Conservation (phyloP, 192 early-diverging fungal genomes). For the Chytriomyces sp. region DNA sequence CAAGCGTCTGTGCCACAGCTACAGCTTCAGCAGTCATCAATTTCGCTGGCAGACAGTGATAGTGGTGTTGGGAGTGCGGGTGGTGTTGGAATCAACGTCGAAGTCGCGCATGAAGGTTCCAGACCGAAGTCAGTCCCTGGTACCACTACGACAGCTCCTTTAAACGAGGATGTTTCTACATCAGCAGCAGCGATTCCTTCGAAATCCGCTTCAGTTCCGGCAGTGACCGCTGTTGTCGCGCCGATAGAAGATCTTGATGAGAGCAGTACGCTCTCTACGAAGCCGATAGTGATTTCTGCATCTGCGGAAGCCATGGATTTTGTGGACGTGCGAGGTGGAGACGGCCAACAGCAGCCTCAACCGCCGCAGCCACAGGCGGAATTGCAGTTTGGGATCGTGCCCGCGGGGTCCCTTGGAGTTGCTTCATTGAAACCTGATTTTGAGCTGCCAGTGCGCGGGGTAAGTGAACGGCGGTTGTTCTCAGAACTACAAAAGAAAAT, state of each 20-base stretch:
- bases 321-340: not conserved
- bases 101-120: too few relatives aligned
- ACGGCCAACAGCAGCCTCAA: not conserved
- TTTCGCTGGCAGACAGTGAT: not conserved
- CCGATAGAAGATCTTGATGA: too few relatives aligned
- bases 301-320: too few relatives aligned
- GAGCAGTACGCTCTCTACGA: too few relatives aligned
- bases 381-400: constrained; percentile 10
- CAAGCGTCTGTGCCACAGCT: not conserved
- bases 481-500: not conserved
- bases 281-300: too few relatives aligned
- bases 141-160: not conserved
- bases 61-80: too few relatives aligned
- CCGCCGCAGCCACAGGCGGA: not conserved
- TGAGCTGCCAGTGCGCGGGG: constrained; percentile 20
- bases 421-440: constrained; percentile 26
- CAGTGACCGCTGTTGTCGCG: too few relatives aligned
- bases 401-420: constrained; percentile 14
- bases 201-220: too few relatives aligned
- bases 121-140: not conserved
- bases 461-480: not conserved
- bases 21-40: not conserved
- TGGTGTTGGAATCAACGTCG: too few relatives aligned
- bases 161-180: not conserved
- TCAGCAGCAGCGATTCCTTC: not conserved